Percentiles rank a stretch among this genome's conserved stretches.
phyloP scores from a whole-genome alignment of 1,284 basidiomycete species.

The Hemileia vastatrix region DNA sequence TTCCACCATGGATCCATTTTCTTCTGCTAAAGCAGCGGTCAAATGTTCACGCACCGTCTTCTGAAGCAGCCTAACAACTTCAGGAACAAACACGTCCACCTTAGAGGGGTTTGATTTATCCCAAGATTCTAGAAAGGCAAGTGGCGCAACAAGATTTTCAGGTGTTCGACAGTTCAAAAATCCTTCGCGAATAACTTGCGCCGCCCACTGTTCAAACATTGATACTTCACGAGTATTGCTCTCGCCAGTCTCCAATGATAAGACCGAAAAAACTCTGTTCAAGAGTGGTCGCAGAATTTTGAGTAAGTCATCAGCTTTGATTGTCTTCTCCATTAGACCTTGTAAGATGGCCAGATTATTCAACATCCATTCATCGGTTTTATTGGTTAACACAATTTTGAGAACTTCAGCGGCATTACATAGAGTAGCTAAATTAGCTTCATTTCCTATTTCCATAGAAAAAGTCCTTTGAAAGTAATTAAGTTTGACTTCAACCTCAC shows the following conservation, averaged over 20 bases:
- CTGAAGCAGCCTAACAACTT: slow-evolving; percentile 72
- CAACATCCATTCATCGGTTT: slow-evolving; percentile 72
- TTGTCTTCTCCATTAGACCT: slow-evolving; percentile 71
- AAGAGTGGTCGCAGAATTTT: slow-evolving; percentile 62
- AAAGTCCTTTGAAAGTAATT: slow-evolving; percentile 75
- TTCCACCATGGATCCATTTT: slow-evolving; percentile 39
- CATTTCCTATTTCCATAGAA: slow-evolving; percentile 61
- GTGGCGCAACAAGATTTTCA: slow-evolving; percentile 63
- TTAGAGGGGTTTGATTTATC: slow-evolving; percentile 74
- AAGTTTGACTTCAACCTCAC: slow-evolving; percentile 85
- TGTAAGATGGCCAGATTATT: slow-evolving; percentile 70
- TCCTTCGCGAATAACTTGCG: slow-evolving; percentile 65
- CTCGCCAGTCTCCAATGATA: slow-evolving; percentile 58
- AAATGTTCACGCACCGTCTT: slow-evolving; percentile 85
- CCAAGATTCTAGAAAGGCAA: slow-evolving; percentile 80
- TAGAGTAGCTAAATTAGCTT: slow-evolving; percentile 59
- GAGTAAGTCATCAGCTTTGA: slow-evolving; percentile 13
- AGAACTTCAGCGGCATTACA: slow-evolving; percentile 81
- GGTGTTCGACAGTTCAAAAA: slow-evolving; percentile 53
- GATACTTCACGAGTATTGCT: slow-evolving; percentile 56
- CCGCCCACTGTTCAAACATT: slow-evolving; percentile 72
- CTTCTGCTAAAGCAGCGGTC: slow-evolving; percentile 47
- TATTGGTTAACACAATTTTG: slow-evolving; percentile 71
- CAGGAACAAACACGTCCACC: slow-evolving; percentile 67
- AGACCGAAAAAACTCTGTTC: slow-evolving; percentile 71